Conservation (phyloP, 768 basidiomycete genomes). For the Ramaria rubella region DNA sequence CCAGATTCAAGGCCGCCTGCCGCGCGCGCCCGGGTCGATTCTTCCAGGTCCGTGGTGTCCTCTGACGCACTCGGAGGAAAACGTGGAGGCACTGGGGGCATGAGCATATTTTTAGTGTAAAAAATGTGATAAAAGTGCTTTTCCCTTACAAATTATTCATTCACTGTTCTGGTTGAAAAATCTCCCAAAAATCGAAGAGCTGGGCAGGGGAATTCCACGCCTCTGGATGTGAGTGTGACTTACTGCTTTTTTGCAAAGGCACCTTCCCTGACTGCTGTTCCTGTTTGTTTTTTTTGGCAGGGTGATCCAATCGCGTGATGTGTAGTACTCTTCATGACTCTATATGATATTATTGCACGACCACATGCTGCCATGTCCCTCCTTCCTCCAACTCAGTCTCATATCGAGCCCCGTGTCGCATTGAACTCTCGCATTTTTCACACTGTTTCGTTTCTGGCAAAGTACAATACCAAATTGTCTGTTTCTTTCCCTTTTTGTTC, state of each 20-base stretch:
- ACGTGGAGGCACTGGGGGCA: neutral
- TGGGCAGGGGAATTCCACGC: slow-evolving; percentile 66
- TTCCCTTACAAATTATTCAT: too few relatives aligned
- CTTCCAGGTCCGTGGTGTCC: slow-evolving; percentile 7
- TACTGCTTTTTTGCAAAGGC: neutral
- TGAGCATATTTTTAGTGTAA: too few relatives aligned
- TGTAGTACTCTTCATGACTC: neutral
- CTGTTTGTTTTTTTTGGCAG: neutral
- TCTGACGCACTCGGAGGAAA: neutral
- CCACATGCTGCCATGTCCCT: neutral
- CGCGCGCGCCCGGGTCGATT: slow-evolving; percentile 2
- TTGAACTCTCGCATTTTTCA: neutral
- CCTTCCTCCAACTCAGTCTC: neutral
- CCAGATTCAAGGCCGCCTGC: slow-evolving; percentile 12
- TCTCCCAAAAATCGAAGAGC: too few relatives aligned
- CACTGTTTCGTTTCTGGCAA: neutral
- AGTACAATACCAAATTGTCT: neutral
- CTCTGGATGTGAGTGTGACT: slow-evolving; percentile 39
- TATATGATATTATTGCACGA: neutral
- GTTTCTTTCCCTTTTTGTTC: neutral
- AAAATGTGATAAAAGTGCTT: too few relatives aligned
- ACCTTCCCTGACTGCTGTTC: neutral
- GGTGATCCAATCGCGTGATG: neutral
- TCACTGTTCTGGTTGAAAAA: too few relatives aligned
- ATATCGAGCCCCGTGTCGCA: neutral